Base-by-base conservation (phyloP, 192 early-diverging fungal species). In the Jimgerdemannia lactiflua region DNA sequence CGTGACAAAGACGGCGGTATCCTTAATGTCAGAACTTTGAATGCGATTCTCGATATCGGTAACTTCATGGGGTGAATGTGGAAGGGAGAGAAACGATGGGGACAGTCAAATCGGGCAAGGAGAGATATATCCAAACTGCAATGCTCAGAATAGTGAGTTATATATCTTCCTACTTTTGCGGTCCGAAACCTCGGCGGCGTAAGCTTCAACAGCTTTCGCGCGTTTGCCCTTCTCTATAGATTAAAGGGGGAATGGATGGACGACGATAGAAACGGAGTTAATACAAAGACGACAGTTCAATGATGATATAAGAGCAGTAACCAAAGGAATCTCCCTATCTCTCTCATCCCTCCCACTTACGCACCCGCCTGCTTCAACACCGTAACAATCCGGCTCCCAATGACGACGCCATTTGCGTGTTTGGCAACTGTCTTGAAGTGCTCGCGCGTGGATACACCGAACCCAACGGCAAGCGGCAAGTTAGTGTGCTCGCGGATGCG, bases 331-430 rank as follows among this genome's bases (percentile, higher is more conserved):
- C 29, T n/a, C n/a, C n/a, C n/a, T n/a, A n/a, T 54, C 49, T 54
- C 11, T 59, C 14, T 14, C 49, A 59, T 59, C 49, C 49, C 6
- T 59, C 49, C 8, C 49, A 14, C 49, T 59, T 14, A 67, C 75
- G 65, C 77, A 78, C 79, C 84, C 40, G 91, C 86, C 39, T 86
- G 81, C 80, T 92, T 91, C 72, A 97, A 83, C 43, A 93, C 82
- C 1, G 91, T 95, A 67, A 98, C 94, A 72, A 98, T 93, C 78
- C 91, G 92, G 74, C 92, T 94, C 77, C 97, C 97, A 77, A 99
- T 96, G 8, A 99, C 95, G 65, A 98, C 97, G 79, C 97, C 98
- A 69, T 98, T 96, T 8, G 96, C 94, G 73, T 95, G 89, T 19
- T 84, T 80, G 19, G 92, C 95, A n/a, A 98, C 95, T 42, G 91